Percentiles rank a stretch among this genome's conserved stretches.
Conservation (phyloP, 495 filamentous ascomycete species). For the Trichoderma gamsii region DNA sequence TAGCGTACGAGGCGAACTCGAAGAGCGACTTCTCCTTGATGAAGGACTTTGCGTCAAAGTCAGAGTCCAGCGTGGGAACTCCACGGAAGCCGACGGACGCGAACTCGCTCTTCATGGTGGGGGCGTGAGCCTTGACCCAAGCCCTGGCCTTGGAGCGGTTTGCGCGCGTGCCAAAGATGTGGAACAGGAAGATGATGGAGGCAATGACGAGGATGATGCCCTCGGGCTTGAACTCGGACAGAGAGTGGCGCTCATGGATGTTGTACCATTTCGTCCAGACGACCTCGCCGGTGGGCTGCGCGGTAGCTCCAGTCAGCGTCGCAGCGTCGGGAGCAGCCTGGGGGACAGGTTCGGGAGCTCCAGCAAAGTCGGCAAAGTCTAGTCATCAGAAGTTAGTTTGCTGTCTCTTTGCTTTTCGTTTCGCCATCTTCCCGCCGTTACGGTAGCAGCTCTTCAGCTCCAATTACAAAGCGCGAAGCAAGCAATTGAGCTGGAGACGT, state of each 20-base stretch:
- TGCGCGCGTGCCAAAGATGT: slow-evolving; percentile 72
- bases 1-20: slow-evolving; percentile 86
- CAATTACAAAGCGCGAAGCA: neutral
- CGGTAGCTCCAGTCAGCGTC: slow-evolving; percentile 24
- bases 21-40: slow-evolving; percentile 77
- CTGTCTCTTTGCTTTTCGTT: too few species aligned
- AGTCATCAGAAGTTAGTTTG: slow-evolving; percentile 12
- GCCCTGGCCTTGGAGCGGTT: slow-evolving; percentile 74
- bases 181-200: slow-evolving; percentile 64
- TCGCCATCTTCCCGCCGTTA: neutral
- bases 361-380: slow-evolving; percentile 79
- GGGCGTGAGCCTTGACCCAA: slow-evolving; percentile 72
- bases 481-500: neutral
- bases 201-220: slow-evolving; percentile 73
- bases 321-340: slow-evolving; percentile 29
- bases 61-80: slow-evolving; percentile 31
- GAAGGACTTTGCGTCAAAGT: slow-evolving; percentile 47
- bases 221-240: slow-evolving; percentile 80
- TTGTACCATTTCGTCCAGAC: slow-evolving; percentile 96
- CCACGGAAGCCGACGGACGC: slow-evolving; percentile 75
- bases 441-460: slow-evolving; percentile 3
- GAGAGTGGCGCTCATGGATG: slow-evolving; percentile 78
- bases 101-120: slow-evolving; percentile 72
- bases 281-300: slow-evolving; percentile 42
- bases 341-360: slow-evolving; percentile 58